A percentile compares a stretch with the other conserved stretches of the same genome.
Evolutionary conservation across 129 eudicot genomes (phyloP).

Genomic region (Sambucus nigra): DNA sequence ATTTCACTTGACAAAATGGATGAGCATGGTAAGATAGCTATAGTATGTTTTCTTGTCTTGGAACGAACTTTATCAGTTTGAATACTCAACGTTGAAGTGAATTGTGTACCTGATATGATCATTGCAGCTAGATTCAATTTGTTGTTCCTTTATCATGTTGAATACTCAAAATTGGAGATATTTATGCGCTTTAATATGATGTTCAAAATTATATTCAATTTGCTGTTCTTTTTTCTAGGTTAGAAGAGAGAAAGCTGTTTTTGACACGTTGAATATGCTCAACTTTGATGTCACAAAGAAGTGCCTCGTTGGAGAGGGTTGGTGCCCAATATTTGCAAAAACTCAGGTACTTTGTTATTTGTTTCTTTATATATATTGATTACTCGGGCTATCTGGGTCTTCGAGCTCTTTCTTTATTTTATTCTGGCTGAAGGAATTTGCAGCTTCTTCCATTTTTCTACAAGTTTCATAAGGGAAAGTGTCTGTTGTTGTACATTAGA

Average conservation of each 20-base stretch:
- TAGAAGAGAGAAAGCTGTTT: conserved; percentile 96
- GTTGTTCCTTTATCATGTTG: conserved; percentile 14
- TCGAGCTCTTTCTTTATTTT: background rate
- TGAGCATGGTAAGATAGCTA: conserved; percentile 58
- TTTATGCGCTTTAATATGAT: too few relatives aligned
- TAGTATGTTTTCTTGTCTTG: background rate
- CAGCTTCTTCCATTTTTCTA: conserved; percentile 6
- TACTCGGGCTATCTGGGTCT: too few relatives aligned
- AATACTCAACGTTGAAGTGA: background rate
- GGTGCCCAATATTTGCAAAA: conserved; percentile 97
- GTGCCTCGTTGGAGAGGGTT: conserved; percentile 98
- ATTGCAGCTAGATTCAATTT: conserved; percentile 9
- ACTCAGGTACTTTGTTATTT: conserved; percentile 58
- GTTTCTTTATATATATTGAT: too few relatives aligned
- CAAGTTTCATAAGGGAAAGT: conserved; percentile 3
- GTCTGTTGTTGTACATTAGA: conserved; percentile 26
- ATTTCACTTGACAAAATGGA: conserved; percentile 68
- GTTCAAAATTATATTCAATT: background rate
- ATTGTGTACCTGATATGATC: conserved; percentile 11
- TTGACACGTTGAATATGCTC: conserved; percentile 90
- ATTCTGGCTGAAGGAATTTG: background rate
- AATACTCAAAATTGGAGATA: too few relatives aligned
- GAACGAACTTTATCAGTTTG: background rate
- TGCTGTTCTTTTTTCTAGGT: conserved; percentile 42
- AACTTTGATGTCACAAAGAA: conserved; percentile 98